phyloP scores from a whole-genome alignment of 1,139 yeast species.

The Blastobotrys buckinghamii region DNA sequence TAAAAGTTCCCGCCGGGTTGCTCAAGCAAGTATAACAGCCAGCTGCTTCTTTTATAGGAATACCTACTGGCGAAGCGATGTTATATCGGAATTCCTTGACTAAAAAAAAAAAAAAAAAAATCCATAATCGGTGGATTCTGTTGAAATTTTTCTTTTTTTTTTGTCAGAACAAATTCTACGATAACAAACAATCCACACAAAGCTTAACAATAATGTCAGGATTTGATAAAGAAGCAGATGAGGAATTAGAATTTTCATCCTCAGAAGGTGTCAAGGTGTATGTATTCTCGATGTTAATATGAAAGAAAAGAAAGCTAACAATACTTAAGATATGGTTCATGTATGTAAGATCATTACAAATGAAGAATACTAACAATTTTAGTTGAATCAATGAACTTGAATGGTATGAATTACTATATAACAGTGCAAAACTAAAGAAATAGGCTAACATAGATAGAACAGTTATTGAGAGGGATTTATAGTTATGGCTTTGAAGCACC shows the following conservation, averaged over 20 bases:
- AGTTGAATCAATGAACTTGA: conserved; percentile 74
- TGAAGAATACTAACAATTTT: conserved; percentile 33
- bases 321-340: conserved; percentile 14
- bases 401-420: conserved; percentile 26
- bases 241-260: conserved; percentile 52
- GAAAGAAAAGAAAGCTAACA: background rate
- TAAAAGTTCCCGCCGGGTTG: too few species aligned
- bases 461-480: conserved; percentile 63
- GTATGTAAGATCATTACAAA: conserved; percentile 12
- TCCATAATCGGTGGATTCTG: too few species aligned
- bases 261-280: conserved; percentile 51
- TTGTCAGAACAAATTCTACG: background rate
- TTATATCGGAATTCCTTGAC: too few species aligned
- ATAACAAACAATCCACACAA: background rate
- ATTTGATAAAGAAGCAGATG: conserved; percentile 54
- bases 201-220: conserved; percentile 5
- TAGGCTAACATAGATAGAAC: conserved; percentile 34
- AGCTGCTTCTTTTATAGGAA: too few species aligned
- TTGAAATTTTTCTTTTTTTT: background rate
- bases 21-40: too few species aligned
- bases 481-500: conserved; percentile 98
- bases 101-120: too few species aligned
- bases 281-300: conserved; percentile 4
- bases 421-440: background rate
- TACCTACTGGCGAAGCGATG: too few species aligned